Base-by-base conservation (phyloP, 192 early-diverging fungal species). In the Geosiphon pyriformis region DNA sequence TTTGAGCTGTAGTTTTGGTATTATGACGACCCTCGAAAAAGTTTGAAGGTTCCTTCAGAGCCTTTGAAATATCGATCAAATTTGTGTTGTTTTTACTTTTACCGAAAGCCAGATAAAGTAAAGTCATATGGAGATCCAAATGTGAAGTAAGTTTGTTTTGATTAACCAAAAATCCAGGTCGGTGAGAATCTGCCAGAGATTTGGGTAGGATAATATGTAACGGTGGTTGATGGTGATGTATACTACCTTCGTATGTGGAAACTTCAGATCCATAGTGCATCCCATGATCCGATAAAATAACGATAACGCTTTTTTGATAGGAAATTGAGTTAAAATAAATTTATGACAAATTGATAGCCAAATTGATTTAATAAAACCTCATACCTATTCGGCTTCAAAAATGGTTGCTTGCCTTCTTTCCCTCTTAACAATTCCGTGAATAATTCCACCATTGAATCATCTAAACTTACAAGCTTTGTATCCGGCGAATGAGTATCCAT, bases 141-240 rank as follows among this genome's bases (percentile, higher is more conserved):
- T 75, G 74, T 11, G 74, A 68, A 1, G 71, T 2, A 26, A 75
- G 64, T 20, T 67, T 47, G 42, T 65, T 55, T 22, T 69, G 65
- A 46, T 75, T 75, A 52, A 52, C 4, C 3, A 22, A 15, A 54
- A 37, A 26, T 67, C 70, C 35, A 71, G 33, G 15, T 61, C 54
- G 0, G 56, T 58, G 22, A 31, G 18, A 52, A 71, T 63, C 27
- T 15, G 70, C 33, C 20, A 75, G 35, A 8, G 53, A 35, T 11
- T 69, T 67, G 22, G 74, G 74, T 3, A 75, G 61, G 0, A 70
- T 66, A 2, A 75, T 56, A 29, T 67, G 68, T 10, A 75, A 57
- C 26, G 74, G 69, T 23, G 74, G 74, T 55, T 71, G 67, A 42
- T 75, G 70, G 62, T 75, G 74, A 46, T 75, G 74, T 27, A 75